Conservation (phyloP, 352 stramenopile species). For the Peronospora tabacina region DNA sequence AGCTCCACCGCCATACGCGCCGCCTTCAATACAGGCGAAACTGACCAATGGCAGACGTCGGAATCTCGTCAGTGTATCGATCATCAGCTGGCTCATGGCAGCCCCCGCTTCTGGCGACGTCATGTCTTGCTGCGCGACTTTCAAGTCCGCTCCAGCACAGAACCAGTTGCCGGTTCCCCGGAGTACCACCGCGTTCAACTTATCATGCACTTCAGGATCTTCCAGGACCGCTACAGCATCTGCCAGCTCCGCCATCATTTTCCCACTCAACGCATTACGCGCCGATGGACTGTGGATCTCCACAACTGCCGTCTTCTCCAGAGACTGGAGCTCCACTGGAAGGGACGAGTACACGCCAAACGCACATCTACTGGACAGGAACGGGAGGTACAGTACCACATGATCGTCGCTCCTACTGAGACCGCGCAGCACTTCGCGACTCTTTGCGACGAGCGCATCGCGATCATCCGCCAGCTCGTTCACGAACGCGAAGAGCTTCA, state of each 20-base stretch:
- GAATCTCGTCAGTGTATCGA: conserved; percentile 62
- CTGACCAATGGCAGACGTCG: conserved; percentile 71
- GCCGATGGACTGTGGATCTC: conserved; percentile 64
- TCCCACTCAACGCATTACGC: conserved; percentile 72
- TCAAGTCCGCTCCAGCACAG: conserved; percentile 77
- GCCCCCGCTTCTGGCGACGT: conserved; percentile 54
- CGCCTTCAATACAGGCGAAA: conserved; percentile 69
- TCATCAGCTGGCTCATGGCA: conserved; percentile 69
- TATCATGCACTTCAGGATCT: conserved; percentile 34
- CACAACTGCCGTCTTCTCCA: conserved; percentile 49
- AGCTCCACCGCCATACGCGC: conserved; percentile 74
- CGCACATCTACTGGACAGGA: background rate
- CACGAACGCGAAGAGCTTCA: conserved; percentile 51
- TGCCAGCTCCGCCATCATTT: conserved; percentile 84
- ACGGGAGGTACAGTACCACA: conserved; percentile 31
- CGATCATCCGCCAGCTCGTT: conserved; percentile 31
- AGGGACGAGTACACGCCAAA: conserved; percentile 4
- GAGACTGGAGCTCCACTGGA: conserved; percentile 11
- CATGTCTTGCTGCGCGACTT: conserved; percentile 67
- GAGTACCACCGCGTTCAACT: conserved; percentile 61
- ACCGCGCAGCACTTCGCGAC: conserved; percentile 39
- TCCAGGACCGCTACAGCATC: conserved; percentile 63
- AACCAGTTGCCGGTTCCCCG: conserved; percentile 62
- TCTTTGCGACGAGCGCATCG: conserved; percentile 27
- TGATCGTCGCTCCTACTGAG: conserved; percentile 31